Evolutionary conservation across 129 eudicot genomes (phyloP).

Genomic region (Escallonia herrerae): DNA sequence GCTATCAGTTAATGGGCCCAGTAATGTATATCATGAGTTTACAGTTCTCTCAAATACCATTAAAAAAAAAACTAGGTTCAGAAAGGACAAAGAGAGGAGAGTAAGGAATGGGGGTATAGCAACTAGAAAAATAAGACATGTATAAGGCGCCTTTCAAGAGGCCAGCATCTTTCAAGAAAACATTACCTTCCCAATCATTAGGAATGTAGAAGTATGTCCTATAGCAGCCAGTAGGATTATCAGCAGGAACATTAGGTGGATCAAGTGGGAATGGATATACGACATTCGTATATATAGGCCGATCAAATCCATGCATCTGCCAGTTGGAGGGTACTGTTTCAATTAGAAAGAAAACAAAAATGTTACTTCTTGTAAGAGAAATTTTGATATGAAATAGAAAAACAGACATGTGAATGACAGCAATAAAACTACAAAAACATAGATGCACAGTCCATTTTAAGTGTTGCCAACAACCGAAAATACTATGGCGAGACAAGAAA

Average conservation of each 20-base stretch:
- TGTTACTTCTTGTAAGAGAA: neutral
- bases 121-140: neutral
- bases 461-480: too few species aligned
- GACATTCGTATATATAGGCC: conserved; percentile 79
- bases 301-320: conserved; percentile 94
- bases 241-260: conserved; percentile 83
- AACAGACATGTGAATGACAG: too few species aligned
- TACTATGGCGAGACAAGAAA: too few species aligned
- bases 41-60: too few species aligned
- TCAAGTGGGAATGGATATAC: conserved; percentile 83
- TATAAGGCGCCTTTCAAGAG: neutral
- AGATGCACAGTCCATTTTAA: too few species aligned
- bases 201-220: conserved; percentile 77
- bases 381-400: too few species aligned
- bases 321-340: conserved; percentile 89
- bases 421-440: too few species aligned
- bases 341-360: conserved; percentile 9
- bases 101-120: neutral
- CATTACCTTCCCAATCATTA: conserved; percentile 86
- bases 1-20: too few species aligned
- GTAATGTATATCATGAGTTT: too few species aligned
- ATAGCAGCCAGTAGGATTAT: conserved; percentile 94
- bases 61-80: too few species aligned
- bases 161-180: neutral
- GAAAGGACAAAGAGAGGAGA: too few species aligned